A percentile compares a stretch with the other conserved stretches of the same genome.
phyloP scores from a whole-genome alignment of 2,329 filamentous ascomycete genomes.

The Ophiostoma ulmi region DNA sequence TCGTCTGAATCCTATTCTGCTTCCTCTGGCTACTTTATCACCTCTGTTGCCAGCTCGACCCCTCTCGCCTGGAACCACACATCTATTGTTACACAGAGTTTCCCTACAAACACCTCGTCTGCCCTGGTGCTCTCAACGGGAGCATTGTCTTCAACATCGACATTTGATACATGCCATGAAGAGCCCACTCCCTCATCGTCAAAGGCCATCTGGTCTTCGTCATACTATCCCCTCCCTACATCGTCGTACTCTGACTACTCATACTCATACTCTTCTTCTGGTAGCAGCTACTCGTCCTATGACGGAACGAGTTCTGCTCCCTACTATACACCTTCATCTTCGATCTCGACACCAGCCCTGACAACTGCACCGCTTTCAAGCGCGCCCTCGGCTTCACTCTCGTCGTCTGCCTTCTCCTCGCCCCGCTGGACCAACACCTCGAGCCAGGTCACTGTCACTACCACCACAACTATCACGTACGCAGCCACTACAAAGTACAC shows the following conservation, averaged over 20 bases:
- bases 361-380: background rate
- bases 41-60: background rate
- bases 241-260: slow-evolving; percentile 5
- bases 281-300: background rate
- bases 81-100: background rate
- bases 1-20: background rate
- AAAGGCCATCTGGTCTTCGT: background rate
- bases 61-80: background rate
- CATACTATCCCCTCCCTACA: background rate
- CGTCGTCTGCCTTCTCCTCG: background rate
- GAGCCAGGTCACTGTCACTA: slow-evolving; percentile 17
- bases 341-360: background rate
- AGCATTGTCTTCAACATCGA: background rate
- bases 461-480: slow-evolving; percentile 19
- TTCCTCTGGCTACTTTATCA: background rate
- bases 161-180: background rate
- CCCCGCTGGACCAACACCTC: slow-evolving; percentile 11
- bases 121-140: background rate
- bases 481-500: slow-evolving; percentile 4
- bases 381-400: background rate
- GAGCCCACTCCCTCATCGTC: background rate
- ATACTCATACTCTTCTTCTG: background rate
- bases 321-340: background rate
- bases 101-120: background rate
- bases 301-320: background rate